A percentile compares a stretch with the other conserved stretches of the same genome.
These are phyloP conservation scores for Ambispora gerdemannii DNA, from an alignment of 192 early-diverging fungal species.

Conservation along the genomic window DNA sequence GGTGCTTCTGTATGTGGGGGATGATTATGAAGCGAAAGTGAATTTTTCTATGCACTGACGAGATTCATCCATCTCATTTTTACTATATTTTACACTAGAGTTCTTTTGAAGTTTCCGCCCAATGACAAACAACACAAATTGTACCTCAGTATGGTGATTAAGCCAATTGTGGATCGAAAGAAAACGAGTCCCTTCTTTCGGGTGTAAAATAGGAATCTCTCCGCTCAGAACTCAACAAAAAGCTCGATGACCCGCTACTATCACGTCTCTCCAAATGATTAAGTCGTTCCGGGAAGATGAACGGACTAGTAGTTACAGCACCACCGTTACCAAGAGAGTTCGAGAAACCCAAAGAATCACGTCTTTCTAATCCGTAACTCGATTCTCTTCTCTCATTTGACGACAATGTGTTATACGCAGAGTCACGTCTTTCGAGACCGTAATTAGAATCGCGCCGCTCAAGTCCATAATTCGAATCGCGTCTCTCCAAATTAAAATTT, in stretches of 20 bases:
- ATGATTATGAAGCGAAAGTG: too few species aligned
- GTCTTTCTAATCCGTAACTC: neutral
- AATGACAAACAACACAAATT: too few species aligned
- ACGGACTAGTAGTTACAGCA: too few species aligned
- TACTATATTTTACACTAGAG: too few species aligned
- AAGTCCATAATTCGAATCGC: slow-evolving; percentile 19
- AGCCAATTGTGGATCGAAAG: slow-evolving; percentile 30
- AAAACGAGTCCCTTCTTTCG: slow-evolving; percentile 20
- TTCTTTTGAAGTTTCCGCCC: too few species aligned
- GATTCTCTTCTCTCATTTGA: slow-evolving; percentile 7
- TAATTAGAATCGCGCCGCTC: slow-evolving; percentile 23
- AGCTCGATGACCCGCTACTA: slow-evolving; percentile 7
- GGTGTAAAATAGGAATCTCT: slow-evolving; percentile 22
- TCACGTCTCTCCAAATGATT: slow-evolving; percentile 17
- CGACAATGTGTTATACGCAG: slow-evolving; percentile 8
- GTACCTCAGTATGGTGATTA: too few species aligned
- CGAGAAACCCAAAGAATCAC: neutral
- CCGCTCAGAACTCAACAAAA: slow-evolving; percentile 14
- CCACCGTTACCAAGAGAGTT: neutral
- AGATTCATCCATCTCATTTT: too few species aligned
- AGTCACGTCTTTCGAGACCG: slow-evolving; percentile 26
- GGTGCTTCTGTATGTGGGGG: too few species aligned
- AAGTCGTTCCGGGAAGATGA: slow-evolving; percentile 5
- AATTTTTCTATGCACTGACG: too few species aligned
- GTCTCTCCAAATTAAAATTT: slow-evolving; percentile 26